These are phyloP conservation scores for Trematosphaeria pertusa DNA, from an alignment of 2,329 filamentous ascomycete species.

Conservation along the genomic window DNA sequence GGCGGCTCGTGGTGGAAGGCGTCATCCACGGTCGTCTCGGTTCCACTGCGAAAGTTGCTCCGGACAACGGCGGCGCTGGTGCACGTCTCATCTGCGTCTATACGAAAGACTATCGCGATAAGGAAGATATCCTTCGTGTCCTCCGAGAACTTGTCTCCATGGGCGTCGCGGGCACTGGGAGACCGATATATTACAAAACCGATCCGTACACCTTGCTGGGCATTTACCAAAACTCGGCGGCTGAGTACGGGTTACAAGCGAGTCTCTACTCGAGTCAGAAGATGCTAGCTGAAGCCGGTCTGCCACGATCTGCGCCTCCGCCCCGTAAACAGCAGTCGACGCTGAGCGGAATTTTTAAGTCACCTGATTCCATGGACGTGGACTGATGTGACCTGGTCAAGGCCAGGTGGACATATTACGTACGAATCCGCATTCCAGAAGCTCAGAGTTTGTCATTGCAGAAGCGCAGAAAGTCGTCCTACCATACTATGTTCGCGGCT, in stretches of 20 bases:
- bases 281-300: slow-evolving; percentile 30
- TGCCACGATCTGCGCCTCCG: slow-evolving; percentile 7
- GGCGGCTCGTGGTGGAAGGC: slow-evolving; percentile 71
- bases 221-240: slow-evolving; percentile 47
- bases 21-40: slow-evolving; percentile 75
- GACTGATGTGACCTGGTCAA: slow-evolving; percentile 2
- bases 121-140: slow-evolving; percentile 72
- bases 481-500: too few relatives aligned
- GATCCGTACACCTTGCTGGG: slow-evolving; percentile 61
- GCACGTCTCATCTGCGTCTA: slow-evolving; percentile 76
- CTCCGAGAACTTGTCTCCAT: slow-evolving; percentile 67
- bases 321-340: slow-evolving; percentile 24
- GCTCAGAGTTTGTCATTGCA: too few relatives aligned
- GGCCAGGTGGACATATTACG: not conserved
- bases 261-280: slow-evolving; percentile 53
- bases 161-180: slow-evolving; percentile 60
- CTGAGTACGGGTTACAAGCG: slow-evolving; percentile 49
- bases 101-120: slow-evolving; percentile 75
- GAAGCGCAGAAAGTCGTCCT: too few relatives aligned
- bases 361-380: not conserved
- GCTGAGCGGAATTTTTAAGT: not conserved
- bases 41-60: slow-evolving; percentile 74
- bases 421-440: too few relatives aligned
- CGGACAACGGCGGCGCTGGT: slow-evolving; percentile 53
- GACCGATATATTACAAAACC: slow-evolving; percentile 78